Evolutionary conservation across 495 filamentous ascomycete species (phyloP).

Genomic region (Hypoxylon lienhwacheense): DNA sequence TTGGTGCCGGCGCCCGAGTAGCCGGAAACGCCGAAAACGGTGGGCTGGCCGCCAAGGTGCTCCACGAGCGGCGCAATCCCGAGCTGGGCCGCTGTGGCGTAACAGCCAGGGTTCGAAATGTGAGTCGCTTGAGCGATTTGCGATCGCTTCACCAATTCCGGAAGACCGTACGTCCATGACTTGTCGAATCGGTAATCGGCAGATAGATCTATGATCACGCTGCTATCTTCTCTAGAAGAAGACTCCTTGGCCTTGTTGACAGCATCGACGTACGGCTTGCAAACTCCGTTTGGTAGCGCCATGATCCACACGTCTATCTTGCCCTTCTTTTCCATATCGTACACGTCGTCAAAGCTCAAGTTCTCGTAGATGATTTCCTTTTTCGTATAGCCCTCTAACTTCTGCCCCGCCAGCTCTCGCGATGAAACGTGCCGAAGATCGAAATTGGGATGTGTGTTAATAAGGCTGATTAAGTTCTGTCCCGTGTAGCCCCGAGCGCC

Average conservation of each 20-base stretch:
- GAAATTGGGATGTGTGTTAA: conserved; percentile 91
- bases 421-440: conserved; percentile 94
- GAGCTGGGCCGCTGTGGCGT: conserved; percentile 94
- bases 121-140: conserved; percentile 80
- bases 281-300: conserved; percentile 96
- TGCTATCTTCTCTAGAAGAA: conserved; percentile 57
- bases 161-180: conserved; percentile 93
- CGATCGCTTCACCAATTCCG: conserved; percentile 77
- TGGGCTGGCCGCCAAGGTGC: conserved; percentile 77
- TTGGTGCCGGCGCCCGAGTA: conserved; percentile 98
- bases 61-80: conserved; percentile 83
- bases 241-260: conserved; percentile 68
- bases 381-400: conserved; percentile 89
- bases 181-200: conserved; percentile 93
- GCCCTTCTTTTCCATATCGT: conserved; percentile 85
- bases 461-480: conserved; percentile 84
- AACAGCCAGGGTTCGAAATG: conserved; percentile 95
- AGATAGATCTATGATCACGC: conserved; percentile 88
- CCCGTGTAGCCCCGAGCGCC: conserved; percentile 96
- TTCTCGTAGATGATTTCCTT: conserved; percentile 94
- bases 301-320: conserved; percentile 98
- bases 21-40: conserved; percentile 89
- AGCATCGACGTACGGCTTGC: conserved; percentile 93
- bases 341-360: conserved; percentile 83
- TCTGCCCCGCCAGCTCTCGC: conserved; percentile 87